phyloP scores from a whole-genome alignment of 2,329 filamentous ascomycete species.

The Biscogniauxia marginata region DNA sequence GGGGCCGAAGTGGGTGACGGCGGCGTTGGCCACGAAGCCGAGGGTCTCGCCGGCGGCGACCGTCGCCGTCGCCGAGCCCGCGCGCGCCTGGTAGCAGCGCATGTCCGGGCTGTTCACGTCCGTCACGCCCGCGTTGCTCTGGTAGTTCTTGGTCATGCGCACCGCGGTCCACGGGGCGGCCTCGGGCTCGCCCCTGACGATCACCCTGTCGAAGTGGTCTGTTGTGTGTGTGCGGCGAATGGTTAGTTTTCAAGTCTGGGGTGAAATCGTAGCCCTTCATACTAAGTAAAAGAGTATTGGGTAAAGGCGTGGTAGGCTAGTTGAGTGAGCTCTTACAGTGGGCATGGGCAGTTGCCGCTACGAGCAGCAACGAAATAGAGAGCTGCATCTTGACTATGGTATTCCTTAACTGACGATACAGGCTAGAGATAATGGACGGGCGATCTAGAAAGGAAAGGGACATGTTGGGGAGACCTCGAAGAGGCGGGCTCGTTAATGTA shows the following conservation, averaged over 20 bases:
- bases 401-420: too few relatives aligned
- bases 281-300: too few relatives aligned
- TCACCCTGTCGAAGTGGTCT: constrained; percentile 33
- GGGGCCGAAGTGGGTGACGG: constrained; percentile 32
- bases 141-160: constrained; percentile 36
- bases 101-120: constrained; percentile 32
- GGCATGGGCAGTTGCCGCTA: constrained; percentile 13
- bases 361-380: constrained; percentile 5
- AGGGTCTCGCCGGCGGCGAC: constrained; percentile 30
- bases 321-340: constrained; percentile 10
- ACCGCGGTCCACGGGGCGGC: constrained; percentile 28
- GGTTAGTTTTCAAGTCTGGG: background rate
- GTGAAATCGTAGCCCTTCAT: too few relatives aligned
- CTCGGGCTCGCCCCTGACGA: constrained; percentile 27
- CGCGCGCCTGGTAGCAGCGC: constrained; percentile 32
- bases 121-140: constrained; percentile 33
- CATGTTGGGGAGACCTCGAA: background rate
- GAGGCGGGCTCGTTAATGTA: background rate
- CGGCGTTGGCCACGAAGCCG: constrained; percentile 29
- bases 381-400: constrained; percentile 1
- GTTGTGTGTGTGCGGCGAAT: background rate
- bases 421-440: too few relatives aligned
- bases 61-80: constrained; percentile 23
- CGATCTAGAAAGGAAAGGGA: too few relatives aligned
- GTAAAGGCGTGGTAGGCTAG: background rate